Evolutionary conservation across 2,329 filamentous ascomycete species (phyloP), one percentile per base, ranked within the genome.

Genomic region (Neopestalotiopsis rosae): DNA sequence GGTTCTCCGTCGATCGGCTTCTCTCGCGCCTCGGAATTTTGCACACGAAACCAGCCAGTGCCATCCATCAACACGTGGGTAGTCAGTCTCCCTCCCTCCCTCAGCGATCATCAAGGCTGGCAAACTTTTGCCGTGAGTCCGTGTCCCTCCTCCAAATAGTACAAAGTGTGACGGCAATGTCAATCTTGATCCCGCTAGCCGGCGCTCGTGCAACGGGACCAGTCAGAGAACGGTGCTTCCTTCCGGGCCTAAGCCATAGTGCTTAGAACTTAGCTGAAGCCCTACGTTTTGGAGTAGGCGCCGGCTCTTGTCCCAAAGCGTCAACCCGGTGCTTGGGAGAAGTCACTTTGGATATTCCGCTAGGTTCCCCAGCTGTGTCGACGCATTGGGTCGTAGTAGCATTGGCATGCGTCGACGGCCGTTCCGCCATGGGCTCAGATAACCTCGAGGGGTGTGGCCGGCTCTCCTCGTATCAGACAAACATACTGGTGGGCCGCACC

Each of bases 391-490:
- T 10, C 10, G 34, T 38, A 38, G 34, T 38, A 38, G 34, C 34
- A 38, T 52, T 52, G 45, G 45, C 45, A 52, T 52, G 45, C 34
- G 45, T 20, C 45, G 45, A 52, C 45, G 45, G 45, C 45, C 57
- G 57, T 61, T 30, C 24, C 57, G 28, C 57, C 45, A 42, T 62
- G 28, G 28, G 28, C 61, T 34, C 28, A 62, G 61, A 62, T 62
- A 62, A 38, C 61, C 5, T 30, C 61, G 61, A 38, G 61, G 61
- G n/a, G 28, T 20, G 61, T 62, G 61, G 34, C 61, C 30, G 34
- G 28, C 38, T 34, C 34, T 28, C 34, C n/a, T 24, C 42, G 63
- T 66, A 45, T 66, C 63, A 66, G 63, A 66, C 63, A 66, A 24
- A 66, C 32, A 64, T 64, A 38, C 63, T 56, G 38, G 63, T 66